Evolutionary conservation across 257 asterid species (phyloP).

Genomic region (Prunella vulgaris): DNA sequence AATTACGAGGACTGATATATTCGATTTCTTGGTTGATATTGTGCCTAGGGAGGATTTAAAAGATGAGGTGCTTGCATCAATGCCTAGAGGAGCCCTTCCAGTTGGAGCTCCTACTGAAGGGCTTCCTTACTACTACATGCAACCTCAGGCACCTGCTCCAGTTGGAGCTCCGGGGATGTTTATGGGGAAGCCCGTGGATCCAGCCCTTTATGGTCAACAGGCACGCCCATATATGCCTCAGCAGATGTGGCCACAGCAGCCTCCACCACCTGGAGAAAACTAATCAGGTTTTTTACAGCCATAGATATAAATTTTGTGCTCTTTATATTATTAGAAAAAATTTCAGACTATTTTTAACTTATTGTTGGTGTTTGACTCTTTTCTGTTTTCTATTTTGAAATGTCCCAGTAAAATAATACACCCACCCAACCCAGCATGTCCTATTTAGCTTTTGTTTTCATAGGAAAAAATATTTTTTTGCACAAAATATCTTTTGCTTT

Average conservation of each 20-base stretch:
- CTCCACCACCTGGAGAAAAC: slow-evolving; percentile 72
- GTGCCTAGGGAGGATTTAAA: slow-evolving; percentile 95
- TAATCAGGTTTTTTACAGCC: slow-evolving; percentile 37
- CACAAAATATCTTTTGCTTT: too few species aligned
- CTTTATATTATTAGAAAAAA: neutral
- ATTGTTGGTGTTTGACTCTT: neutral
- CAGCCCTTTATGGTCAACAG: slow-evolving; percentile 71
- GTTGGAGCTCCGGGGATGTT: slow-evolving; percentile 71
- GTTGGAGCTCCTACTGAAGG: slow-evolving; percentile 82
- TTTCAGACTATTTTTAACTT: neutral
- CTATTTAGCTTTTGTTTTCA: neutral
- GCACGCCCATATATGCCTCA: slow-evolving; percentile 80
- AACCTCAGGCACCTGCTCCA: slow-evolving; percentile 52
- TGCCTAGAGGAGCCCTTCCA: slow-evolving; percentile 78
- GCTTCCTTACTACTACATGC: slow-evolving; percentile 86
- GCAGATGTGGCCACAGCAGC: slow-evolving; percentile 89
- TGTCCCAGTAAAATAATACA: neutral
- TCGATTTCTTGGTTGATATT: slow-evolving; percentile 92
- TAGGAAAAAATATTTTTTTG: too few species aligned
- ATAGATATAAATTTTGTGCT: neutral
- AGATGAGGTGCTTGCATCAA: slow-evolving; percentile 90
- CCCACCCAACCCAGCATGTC: neutral
- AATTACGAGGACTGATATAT: slow-evolving; percentile 89
- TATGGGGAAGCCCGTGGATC: slow-evolving; percentile 86
- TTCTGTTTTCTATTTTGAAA: neutral